A percentile compares a stretch with the other conserved stretches of the same genome.
Evolutionary conservation across 371 early-diverging fungal species (phyloP).

Genomic region (Mortierella sp.): DNA sequence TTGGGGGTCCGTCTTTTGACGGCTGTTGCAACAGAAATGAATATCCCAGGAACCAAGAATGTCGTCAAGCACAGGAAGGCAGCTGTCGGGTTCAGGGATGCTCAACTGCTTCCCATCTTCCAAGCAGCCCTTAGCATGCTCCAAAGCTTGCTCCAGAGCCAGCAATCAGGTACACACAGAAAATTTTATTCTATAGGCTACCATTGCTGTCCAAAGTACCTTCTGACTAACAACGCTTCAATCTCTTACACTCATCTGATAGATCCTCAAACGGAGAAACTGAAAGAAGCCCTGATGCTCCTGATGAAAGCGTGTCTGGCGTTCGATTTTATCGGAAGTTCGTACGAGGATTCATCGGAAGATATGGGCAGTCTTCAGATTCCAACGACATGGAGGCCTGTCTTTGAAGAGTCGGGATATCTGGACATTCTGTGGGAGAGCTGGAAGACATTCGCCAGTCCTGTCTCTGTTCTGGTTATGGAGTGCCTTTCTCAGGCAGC

Average conservation of each 20-base stretch:
- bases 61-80: conserved; percentile 67
- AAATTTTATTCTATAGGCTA: neutral
- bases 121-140: conserved; percentile 75
- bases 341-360: conserved; percentile 88
- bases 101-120: conserved; percentile 81
- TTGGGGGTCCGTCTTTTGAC: conserved; percentile 73
- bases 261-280: conserved; percentile 65
- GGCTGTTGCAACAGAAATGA: conserved; percentile 75
- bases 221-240: neutral
- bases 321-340: conserved; percentile 92
- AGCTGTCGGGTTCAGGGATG: conserved; percentile 89
- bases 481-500: conserved; percentile 87
- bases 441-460: conserved; percentile 62
- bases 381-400: conserved; percentile 83
- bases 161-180: conserved; percentile 15
- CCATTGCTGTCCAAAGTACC: neutral
- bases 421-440: conserved; percentile 81
- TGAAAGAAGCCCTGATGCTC: conserved; percentile 71
- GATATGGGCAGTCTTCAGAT: conserved; percentile 86
- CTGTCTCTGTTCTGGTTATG: conserved; percentile 70
- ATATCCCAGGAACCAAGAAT: conserved; percentile 59
- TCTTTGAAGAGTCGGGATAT: conserved; percentile 78
- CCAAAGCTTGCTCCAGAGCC: conserved; percentile 34
- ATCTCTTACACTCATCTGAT: neutral
- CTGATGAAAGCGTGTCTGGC: conserved; percentile 80